Evolutionary conservation across 805 yeast genomes (phyloP).

Genomic region (Pichia deserticola): DNA sequence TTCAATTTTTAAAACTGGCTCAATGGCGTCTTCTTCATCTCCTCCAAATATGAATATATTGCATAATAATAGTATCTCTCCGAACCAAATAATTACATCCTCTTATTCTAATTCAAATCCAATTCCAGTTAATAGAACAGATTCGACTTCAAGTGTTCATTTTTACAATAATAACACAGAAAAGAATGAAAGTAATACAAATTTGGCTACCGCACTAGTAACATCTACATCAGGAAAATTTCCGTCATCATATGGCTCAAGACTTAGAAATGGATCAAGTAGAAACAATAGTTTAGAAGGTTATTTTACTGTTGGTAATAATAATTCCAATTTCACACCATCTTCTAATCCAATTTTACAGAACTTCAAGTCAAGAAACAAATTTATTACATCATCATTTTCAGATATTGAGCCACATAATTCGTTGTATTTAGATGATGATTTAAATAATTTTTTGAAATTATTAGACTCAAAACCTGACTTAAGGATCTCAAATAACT

Average conservation of each 20-base stretch:
- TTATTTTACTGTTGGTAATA: constrained; percentile 9
- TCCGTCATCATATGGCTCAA: constrained; percentile 67
- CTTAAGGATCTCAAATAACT: constrained; percentile 20
- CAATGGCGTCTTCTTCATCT: constrained; percentile 36
- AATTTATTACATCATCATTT: constrained; percentile 18
- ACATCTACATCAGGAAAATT: constrained; percentile 44
- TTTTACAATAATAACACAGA: constrained; percentile 5
- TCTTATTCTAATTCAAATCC: constrained; percentile 22
- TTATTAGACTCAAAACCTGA: constrained; percentile 32
- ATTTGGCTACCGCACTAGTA: constrained; percentile 7
- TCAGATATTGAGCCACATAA: constrained; percentile 22
- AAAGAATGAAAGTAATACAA: not conserved
- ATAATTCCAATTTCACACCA: constrained; percentile 2
- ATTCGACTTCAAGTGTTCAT: constrained; percentile 33
- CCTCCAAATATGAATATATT: constrained; percentile 15
- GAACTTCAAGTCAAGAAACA: constrained; percentile 19
- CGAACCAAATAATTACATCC: constrained; percentile 6
- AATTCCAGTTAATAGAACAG: constrained; percentile 36
- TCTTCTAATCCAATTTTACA: constrained; percentile 20
- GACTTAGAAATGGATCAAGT: constrained; percentile 26
- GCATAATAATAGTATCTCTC: not conserved
- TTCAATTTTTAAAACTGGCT: constrained; percentile 59
- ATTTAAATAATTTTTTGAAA: constrained; percentile 28
- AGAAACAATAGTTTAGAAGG: constrained; percentile 27
- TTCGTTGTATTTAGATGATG: constrained; percentile 27